Evolutionary conservation across 208 protist species (phyloP).

Genomic region (Lotmaria passim): DNA sequence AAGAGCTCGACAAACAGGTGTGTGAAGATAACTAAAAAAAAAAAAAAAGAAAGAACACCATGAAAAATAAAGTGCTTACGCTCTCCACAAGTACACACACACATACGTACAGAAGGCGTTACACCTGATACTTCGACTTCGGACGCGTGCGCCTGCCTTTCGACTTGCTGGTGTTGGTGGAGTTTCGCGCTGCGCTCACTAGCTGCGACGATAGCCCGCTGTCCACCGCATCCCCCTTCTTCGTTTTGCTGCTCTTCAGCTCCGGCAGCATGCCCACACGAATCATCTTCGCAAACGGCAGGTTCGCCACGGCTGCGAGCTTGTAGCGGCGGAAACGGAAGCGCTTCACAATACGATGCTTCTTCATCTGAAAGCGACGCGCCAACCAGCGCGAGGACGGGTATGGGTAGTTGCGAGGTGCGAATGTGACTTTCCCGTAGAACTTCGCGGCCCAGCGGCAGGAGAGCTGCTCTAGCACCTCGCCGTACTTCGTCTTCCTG

Average conservation of each 20-base stretch:
- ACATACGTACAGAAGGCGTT: conserved; percentile 6
- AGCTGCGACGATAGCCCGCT: conserved; percentile 71
- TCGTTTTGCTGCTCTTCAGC: conserved; percentile 89
- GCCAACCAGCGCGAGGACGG: conserved; percentile 85
- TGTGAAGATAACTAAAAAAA: too few relatives aligned
- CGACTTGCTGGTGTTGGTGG: conserved; percentile 46
- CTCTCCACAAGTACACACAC: neutral
- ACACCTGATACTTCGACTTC: conserved; percentile 92
- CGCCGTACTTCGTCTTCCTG: conserved; percentile 38
- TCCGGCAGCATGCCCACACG: conserved; percentile 92
- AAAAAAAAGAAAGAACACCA: neutral
- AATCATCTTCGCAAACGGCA: conserved; percentile 92
- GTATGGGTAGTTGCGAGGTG: conserved; percentile 87
- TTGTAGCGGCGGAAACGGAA: conserved; percentile 92
- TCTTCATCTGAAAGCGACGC: conserved; percentile 91
- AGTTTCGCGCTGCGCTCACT: conserved; percentile 51
- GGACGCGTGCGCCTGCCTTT: conserved; percentile 75
- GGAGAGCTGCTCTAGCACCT: conserved; percentile 55
- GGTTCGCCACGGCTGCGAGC: conserved; percentile 86
- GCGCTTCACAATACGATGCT: conserved; percentile 88
- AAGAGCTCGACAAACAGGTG: too few relatives aligned
- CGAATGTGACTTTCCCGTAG: conserved; percentile 87
- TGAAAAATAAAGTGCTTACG: neutral
- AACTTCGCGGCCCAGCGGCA: conserved; percentile 87
- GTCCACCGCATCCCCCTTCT: conserved; percentile 82